These are phyloP conservation scores for Botrytis cinerea DNA, from an alignment of 2,329 filamentous ascomycete species.

Conservation along the genomic window DNA sequence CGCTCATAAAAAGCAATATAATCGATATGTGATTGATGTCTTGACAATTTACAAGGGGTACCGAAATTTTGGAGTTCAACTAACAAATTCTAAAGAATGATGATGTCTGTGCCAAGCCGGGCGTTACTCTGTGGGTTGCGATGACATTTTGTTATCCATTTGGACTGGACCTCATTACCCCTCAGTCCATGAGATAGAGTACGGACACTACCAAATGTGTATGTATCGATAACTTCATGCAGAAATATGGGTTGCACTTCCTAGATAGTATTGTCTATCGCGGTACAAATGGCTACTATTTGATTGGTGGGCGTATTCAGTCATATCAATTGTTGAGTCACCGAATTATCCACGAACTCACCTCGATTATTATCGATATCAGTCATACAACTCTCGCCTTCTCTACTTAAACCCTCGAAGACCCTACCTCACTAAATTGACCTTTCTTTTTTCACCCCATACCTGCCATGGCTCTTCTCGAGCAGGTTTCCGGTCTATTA, in stretches of 20 bases:
- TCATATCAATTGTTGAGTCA: slow-evolving; percentile 12
- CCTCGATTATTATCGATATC: background rate
- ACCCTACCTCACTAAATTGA: background rate
- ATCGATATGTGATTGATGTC: background rate
- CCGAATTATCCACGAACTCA: background rate
- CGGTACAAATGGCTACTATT: background rate
- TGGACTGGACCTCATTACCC: background rate
- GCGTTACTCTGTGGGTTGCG: background rate
- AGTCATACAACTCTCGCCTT: background rate
- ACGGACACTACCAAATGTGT: no score
- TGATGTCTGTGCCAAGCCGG: no score
- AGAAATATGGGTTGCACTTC: background rate
- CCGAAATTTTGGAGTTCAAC: fast-evolving
- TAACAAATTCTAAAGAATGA: background rate
- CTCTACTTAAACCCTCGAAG: background rate
- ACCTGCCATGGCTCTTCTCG: slow-evolving; percentile 26
- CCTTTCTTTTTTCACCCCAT: background rate
- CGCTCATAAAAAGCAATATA: background rate
- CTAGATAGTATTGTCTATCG: background rate
- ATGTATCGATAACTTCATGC: no score
- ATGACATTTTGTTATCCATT: background rate
- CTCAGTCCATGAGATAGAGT: background rate
- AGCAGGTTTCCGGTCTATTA: slow-evolving; percentile 15
- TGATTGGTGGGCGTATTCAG: background rate
- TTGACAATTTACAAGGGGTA: background rate